These are phyloP conservation scores for Marasmius tenuissimus DNA, from an alignment of 1,284 basidiomycete genomes.

Conservation along the genomic window DNA sequence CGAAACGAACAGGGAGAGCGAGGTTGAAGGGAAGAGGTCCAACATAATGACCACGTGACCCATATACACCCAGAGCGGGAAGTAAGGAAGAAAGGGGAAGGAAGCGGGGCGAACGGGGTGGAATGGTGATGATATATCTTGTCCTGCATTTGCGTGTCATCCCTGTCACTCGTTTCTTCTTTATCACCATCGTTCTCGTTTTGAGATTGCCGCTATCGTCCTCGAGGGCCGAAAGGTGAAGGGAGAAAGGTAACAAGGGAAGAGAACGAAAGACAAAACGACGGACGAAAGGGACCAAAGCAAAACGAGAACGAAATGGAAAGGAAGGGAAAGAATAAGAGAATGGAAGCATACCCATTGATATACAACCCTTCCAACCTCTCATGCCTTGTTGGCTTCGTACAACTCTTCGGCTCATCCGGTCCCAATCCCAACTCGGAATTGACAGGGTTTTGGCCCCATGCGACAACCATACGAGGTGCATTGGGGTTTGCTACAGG, in stretches of 20 bases:
- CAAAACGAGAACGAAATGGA: background rate
- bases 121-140: background rate
- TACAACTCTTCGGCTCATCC: slow-evolving; percentile 82
- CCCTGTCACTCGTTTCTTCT: too few species aligned
- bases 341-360: slow-evolving; percentile 52
- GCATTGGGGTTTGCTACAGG: slow-evolving; percentile 24
- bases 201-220: background rate
- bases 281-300: background rate
- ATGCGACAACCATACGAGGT: slow-evolving; percentile 78
- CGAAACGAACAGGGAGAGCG: too few species aligned
- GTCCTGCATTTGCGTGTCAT: too few species aligned
- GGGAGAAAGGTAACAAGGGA: background rate
- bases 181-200: background rate
- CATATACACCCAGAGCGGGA: too few species aligned
- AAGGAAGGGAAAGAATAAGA: slow-evolving; percentile 40
- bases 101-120: too few species aligned
- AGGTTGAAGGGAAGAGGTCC: too few species aligned
- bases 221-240: background rate
- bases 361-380: slow-evolving; percentile 61
- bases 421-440: slow-evolving; percentile 83
- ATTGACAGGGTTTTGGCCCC: slow-evolving; percentile 82
- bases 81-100: too few species aligned
- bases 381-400: slow-evolving; percentile 78
- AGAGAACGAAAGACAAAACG: background rate
- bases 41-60: too few species aligned